Evolutionary conservation across 75 land plant genomes (phyloP).

Genomic region (Pinus albicaulis): DNA sequence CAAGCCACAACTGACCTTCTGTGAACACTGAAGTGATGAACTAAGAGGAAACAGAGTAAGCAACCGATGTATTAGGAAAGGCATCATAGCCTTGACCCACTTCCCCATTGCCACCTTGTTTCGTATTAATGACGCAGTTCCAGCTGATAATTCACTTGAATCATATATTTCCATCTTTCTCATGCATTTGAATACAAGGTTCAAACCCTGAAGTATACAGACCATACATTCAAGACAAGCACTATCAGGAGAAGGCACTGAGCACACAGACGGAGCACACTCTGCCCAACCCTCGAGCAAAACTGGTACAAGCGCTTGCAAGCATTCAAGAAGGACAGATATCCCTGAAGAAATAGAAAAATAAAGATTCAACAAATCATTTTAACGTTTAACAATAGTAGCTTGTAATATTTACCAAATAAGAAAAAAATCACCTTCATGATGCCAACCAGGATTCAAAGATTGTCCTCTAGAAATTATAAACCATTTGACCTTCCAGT

Average conservation of each 20-base stretch:
- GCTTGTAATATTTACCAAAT: not conserved
- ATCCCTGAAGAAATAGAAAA: not conserved
- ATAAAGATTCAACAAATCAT: not conserved
- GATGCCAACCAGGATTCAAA: no score
- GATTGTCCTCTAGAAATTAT: no score
- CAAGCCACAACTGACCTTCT: not conserved
- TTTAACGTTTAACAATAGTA: not conserved
- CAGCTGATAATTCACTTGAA: not conserved
- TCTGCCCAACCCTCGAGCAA: constrained; percentile 42
- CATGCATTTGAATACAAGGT: constrained; percentile 25
- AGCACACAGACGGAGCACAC: constrained; percentile 29
- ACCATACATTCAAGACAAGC: constrained; percentile 31
- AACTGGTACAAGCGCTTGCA: constrained; percentile 27
- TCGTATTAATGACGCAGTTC: not conserved
- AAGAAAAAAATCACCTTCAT: no score
- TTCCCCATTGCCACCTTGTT: not conserved
- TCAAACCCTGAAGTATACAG: constrained; percentile 21
- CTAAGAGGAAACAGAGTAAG: constrained; percentile 3
- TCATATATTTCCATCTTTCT: not conserved
- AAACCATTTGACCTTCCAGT: no score
- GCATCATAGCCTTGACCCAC: constrained; percentile 3
- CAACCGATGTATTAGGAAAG: constrained; percentile 4
- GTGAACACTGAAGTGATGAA: not conserved
- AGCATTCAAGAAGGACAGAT: constrained; percentile 1
- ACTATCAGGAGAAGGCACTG: constrained; percentile 28